A percentile compares a stretch with the other conserved stretches of the same genome.
phyloP scores from a whole-genome alignment of 2,329 filamentous ascomycete genomes.

The Pseudonectria buxi region DNA sequence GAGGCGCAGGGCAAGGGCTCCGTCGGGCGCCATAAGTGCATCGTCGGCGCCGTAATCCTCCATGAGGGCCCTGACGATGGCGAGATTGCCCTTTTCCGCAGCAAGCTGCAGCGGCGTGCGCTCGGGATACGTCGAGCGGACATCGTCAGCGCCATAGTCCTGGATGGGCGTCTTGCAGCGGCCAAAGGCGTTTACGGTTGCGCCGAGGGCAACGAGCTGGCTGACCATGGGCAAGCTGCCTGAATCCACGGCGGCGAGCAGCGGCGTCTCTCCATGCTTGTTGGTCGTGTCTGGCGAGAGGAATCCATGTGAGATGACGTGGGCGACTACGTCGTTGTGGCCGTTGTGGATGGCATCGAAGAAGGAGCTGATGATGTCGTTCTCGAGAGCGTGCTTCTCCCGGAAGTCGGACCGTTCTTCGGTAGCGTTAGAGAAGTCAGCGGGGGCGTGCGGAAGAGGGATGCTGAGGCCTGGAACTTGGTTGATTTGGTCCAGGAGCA shows the following conservation, averaged over 20 bases:
- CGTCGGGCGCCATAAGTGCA: constrained; percentile 36
- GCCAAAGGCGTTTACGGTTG: constrained; percentile 25
- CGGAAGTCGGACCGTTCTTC: not conserved
- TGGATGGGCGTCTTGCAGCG: no score
- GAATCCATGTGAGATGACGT: constrained; percentile 27
- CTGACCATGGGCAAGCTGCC: constrained; percentile 28
- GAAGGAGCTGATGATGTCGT: constrained; percentile 25
- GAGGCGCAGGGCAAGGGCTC: constrained; percentile 38
- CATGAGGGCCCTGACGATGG: constrained; percentile 35
- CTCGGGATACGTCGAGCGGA: constrained; percentile 11
- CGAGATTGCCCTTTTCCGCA: constrained; percentile 32
- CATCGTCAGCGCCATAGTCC: no score
- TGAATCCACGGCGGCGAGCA: constrained; percentile 28
- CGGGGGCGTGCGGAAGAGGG: constrained; percentile 13
- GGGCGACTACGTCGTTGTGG: constrained; percentile 21
- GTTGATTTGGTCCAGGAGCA: constrained; percentile 16
- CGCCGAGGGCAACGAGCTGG: constrained; percentile 28
- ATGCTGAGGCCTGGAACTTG: constrained; percentile 10
- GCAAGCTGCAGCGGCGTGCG: constrained; percentile 41
- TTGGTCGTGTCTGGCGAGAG: constrained; percentile 32
- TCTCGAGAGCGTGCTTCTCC: constrained; percentile 11
- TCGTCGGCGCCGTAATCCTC: constrained; percentile 37
- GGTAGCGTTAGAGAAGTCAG: not conserved
- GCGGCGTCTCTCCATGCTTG: constrained; percentile 24
- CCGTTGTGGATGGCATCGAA: constrained; percentile 21